A percentile compares a stretch with the other conserved stretches of the same genome.
Evolutionary conservation across 2,329 filamentous ascomycete genomes (phyloP).

Genomic region (Akanthomyces muscarius): DNA sequence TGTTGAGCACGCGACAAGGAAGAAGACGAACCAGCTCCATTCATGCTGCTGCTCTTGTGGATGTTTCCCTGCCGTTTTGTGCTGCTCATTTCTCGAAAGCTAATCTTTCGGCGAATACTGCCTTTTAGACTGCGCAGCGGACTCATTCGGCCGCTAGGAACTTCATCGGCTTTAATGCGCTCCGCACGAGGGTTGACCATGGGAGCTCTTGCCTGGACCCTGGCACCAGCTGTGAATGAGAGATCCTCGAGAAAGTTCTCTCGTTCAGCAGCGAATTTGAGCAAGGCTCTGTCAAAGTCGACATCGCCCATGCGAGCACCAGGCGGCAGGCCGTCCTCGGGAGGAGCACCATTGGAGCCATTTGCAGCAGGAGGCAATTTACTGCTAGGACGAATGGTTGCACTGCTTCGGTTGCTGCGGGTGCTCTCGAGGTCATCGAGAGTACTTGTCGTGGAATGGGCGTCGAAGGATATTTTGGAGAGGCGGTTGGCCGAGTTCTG

Average conservation of each 20-base stretch:
- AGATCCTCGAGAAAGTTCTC: constrained; percentile 92
- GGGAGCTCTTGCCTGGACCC: constrained; percentile 63
- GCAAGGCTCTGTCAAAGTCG: constrained; percentile 88
- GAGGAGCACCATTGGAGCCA: constrained; percentile 20
- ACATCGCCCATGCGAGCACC: constrained; percentile 55
- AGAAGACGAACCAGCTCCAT: constrained; percentile 38
- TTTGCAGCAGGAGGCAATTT: constrained; percentile 22
- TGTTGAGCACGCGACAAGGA: background rate
- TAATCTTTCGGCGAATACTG: constrained; percentile 88
- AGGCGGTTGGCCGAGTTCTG: constrained; percentile 57
- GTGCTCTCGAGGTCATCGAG: constrained; percentile 58
- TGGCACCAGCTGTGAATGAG: constrained; percentile 79
- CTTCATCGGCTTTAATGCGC: constrained; percentile 74
- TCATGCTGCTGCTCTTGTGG: constrained; percentile 62
- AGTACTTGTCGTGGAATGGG: constrained; percentile 49
- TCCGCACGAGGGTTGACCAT: constrained; percentile 78
- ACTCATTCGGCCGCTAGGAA: constrained; percentile 49
- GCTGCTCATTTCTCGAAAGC: constrained; percentile 92
- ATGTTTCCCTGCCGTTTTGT: constrained; percentile 79
- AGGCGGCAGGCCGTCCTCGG: constrained; percentile 30
- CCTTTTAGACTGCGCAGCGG: constrained; percentile 64
- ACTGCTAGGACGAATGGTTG: constrained; percentile 53
- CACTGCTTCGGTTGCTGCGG: constrained; percentile 61
- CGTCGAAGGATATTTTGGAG: constrained; percentile 50
- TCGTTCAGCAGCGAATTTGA: constrained; percentile 93